Base-by-base conservation (phyloP, 495 filamentous ascomycete genomes). In the Xylaria palmicola region DNA sequence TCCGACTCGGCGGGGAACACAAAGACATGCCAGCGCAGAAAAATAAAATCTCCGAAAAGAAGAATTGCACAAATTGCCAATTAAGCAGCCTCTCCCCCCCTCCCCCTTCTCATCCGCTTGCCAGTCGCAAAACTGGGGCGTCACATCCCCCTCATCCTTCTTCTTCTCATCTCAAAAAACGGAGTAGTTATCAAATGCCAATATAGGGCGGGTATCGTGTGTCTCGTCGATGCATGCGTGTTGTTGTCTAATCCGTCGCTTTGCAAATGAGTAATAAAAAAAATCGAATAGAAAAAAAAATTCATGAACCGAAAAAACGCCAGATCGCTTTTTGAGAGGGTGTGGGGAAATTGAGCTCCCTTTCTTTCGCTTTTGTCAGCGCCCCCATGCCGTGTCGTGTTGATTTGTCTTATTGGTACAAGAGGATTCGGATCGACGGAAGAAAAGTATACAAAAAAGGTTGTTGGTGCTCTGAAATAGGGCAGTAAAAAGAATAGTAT, bases 161-260 rank as follows among this genome's bases (percentile, higher is more conserved):
- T n/a, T n/a, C 36, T 13, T 15, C 19, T 6, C 26, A 48, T 52
- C 30, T 22, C 51, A 26, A 40, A 26, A 40, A 45, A 57, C 15
- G 20, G 30, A 48, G 20, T 6, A n/a, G 41, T n/a, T 32, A 48
- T 37, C 17, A 32, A 58, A 49, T 48, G 56, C 56, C 34, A 48
- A 48, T 24, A 29, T 36, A 12, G 26, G 47, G 6, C 45, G 56
- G 45, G 56, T 59, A 59, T 60, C 57, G 47, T 52, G 27, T 44
- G n/a, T 43, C 26, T 50, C 45, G 36, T 59, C 19, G 39, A 56
- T 59, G 56, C 48, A 52, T 56, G 39, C 41, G 17, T 47, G 32
- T 32, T 6, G n/a, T 20, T 52, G 47, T 60, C 57, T 60, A 36
- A 60, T 52, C 47, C 27, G 37, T 52, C 47, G 57, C 57, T 60